Evolutionary conservation across 2,329 filamentous ascomycete species (phyloP).

Genomic region (Colletotrichum spaethianum): DNA sequence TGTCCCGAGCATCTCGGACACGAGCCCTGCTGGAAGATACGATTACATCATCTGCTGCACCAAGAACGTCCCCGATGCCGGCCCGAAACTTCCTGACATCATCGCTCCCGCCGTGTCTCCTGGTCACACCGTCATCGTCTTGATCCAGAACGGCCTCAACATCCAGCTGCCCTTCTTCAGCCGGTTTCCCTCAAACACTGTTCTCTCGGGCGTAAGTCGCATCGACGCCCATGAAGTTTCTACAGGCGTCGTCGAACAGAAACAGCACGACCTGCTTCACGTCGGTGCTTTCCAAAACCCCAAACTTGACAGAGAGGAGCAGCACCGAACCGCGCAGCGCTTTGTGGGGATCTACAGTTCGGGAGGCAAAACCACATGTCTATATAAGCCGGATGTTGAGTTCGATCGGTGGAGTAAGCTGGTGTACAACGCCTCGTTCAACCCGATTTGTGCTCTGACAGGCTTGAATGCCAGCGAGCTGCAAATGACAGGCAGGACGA

Average conservation of each 20-base stretch:
- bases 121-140: conserved; percentile 65
- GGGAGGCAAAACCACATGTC: conserved; percentile 58
- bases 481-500: conserved; percentile 57
- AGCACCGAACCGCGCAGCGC: conserved; percentile 51
- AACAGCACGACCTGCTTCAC: conserved; percentile 63
- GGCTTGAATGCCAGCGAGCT: conserved; percentile 66
- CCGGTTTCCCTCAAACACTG: conserved; percentile 64
- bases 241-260: conserved; percentile 65
- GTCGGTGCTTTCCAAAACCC: conserved; percentile 65
- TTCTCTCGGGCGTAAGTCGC: conserved; percentile 67
- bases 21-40: conserved; percentile 49
- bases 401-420: conserved; percentile 65
- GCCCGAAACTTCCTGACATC: conserved; percentile 62
- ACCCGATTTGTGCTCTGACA: conserved; percentile 66
- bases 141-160: conserved; percentile 75
- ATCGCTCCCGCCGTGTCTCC: conserved; percentile 66
- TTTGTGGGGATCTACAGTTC: conserved; percentile 65
- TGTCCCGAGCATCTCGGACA: conserved; percentile 40
- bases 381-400: conserved; percentile 58
- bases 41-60: conserved; percentile 71
- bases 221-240: conserved; percentile 65
- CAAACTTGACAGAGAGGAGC: conserved; percentile 44
- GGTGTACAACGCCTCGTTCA: conserved; percentile 65
- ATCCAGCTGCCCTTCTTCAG: conserved; percentile 69
- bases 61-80: conserved; percentile 70